Conservation (phyloP, 2,329 filamentous ascomycete species). For the Cladorrhinum sp. region DNA sequence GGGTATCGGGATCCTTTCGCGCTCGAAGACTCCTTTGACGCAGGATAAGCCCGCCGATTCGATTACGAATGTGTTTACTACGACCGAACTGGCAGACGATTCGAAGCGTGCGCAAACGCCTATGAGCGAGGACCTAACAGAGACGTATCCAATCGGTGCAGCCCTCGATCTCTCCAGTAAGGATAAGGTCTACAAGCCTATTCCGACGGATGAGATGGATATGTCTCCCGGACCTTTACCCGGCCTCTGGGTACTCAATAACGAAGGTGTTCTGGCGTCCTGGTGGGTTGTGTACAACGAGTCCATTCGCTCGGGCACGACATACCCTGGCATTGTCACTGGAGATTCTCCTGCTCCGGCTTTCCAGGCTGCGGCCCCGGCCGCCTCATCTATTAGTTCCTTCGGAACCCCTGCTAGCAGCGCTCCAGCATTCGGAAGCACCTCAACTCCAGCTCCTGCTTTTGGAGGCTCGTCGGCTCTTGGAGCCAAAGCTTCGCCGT, state of each 20-base stretch:
- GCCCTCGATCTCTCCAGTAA: slow-evolving; percentile 80
- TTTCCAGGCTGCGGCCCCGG: slow-evolving; percentile 32
- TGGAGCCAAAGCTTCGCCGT: slow-evolving; percentile 51
- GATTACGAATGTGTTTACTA: slow-evolving; percentile 68
- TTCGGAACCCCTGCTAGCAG: slow-evolving; percentile 22
- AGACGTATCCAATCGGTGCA: slow-evolving; percentile 76
- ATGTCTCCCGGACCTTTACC: slow-evolving; percentile 79
- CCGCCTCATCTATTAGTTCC: slow-evolving; percentile 26
- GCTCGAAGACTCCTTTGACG: slow-evolving; percentile 66
- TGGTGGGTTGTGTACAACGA: slow-evolving; percentile 95
- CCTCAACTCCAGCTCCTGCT: slow-evolving; percentile 37
- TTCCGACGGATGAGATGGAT: slow-evolving; percentile 72
- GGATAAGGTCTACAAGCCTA: slow-evolving; percentile 74
- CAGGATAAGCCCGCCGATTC: slow-evolving; percentile 56
- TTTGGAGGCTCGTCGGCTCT: slow-evolving; percentile 49
- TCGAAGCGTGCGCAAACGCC: slow-evolving; percentile 72
- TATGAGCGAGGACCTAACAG: slow-evolving; percentile 62
- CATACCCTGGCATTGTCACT: slow-evolving; percentile 67
- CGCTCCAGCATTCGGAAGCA: slow-evolving; percentile 36
- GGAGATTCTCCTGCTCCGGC: slow-evolving; percentile 38
- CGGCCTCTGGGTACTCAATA: slow-evolving; percentile 78
- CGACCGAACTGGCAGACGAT: slow-evolving; percentile 70
- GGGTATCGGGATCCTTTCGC: slow-evolving; percentile 75
- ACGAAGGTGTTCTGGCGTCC: slow-evolving; percentile 77
- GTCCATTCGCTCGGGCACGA: slow-evolving; percentile 69